phyloP scores from a whole-genome alignment of 129 eudicot genomes.

The Artemisia tridentata region DNA sequence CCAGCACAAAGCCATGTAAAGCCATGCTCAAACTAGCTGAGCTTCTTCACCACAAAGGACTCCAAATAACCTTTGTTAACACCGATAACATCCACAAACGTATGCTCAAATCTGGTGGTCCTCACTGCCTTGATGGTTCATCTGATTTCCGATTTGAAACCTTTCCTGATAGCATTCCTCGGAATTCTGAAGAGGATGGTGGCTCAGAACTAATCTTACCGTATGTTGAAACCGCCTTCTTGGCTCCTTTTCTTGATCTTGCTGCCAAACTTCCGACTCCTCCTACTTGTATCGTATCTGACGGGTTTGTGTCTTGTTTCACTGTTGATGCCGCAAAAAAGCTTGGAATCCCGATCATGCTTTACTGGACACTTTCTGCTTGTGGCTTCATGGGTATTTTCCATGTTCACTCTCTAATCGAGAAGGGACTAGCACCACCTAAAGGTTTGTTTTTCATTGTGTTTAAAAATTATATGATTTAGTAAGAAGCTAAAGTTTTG shows the following conservation, averaged over 20 bases:
- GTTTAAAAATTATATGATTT: too few relatives aligned
- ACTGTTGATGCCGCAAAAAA: constrained; percentile 1
- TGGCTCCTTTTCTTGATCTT: not conserved
- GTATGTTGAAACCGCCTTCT: constrained; percentile 4
- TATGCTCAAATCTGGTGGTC: not conserved
- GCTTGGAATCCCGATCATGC: constrained; percentile 2
- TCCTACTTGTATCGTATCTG: constrained; percentile 3
- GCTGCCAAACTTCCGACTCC: not conserved
- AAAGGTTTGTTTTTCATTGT: not conserved
- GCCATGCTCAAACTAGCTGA: constrained; percentile 18
- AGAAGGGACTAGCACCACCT: not conserved
- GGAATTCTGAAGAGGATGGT: not conserved
- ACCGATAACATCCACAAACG: constrained; percentile 5
- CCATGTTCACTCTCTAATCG: not conserved
- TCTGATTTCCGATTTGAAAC: constrained; percentile 1
- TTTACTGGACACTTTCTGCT: not conserved
- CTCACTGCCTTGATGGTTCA: constrained; percentile 4
- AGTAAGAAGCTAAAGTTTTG: too few relatives aligned
- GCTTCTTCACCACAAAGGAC: constrained; percentile 19
- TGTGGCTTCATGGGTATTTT: not conserved
- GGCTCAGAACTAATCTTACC: not conserved
- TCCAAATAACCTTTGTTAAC: constrained; percentile 12
- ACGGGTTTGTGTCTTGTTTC: not conserved
- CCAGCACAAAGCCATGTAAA: constrained; percentile 14
- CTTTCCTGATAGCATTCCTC: constrained; percentile 12